Percentiles rank a stretch among this genome's conserved stretches.
Evolutionary conservation across 208 protist species (phyloP).

Genomic region (Leptomonas pyrrhocoris): DNA sequence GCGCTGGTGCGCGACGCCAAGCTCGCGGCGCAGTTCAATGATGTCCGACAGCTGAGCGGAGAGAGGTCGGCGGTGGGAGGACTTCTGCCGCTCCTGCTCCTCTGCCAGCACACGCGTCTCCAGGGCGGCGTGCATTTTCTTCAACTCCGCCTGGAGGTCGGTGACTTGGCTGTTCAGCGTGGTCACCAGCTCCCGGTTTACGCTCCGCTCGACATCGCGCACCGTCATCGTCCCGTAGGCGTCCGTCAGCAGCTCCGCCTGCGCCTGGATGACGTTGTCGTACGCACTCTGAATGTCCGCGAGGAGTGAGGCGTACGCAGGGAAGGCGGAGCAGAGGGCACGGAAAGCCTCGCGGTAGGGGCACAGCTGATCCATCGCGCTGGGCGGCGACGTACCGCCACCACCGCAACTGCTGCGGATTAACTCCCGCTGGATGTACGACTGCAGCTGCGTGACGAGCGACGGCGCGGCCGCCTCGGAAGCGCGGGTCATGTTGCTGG

Average conservation of each 20-base stretch:
- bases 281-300: constrained; percentile 79
- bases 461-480: constrained; percentile 17
- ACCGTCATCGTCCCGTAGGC: constrained; percentile 33
- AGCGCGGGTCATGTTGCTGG: constrained; percentile 3
- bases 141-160: constrained; percentile 41
- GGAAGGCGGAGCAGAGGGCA: constrained; percentile 68
- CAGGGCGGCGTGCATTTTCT: constrained; percentile 37
- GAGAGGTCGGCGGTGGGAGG: constrained; percentile 5
- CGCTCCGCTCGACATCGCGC: constrained; percentile 24
- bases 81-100: constrained; percentile 16
- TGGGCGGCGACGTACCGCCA: constrained; percentile 11
- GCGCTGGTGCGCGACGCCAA: constrained; percentile 40
- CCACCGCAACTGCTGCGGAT: constrained; percentile 24
- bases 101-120: constrained; percentile 28
- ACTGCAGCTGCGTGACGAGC: constrained; percentile 37
- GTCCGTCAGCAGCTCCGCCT: constrained; percentile 68
- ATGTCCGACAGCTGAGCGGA: constrained; percentile 12
- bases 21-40: constrained; percentile 41
- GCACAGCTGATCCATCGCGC: constrained; percentile 50
- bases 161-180: constrained; percentile 45
- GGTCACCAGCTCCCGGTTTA: constrained; percentile 27
- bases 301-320: constrained; percentile 66
- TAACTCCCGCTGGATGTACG: constrained; percentile 53
- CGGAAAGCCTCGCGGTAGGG: constrained; percentile 83
- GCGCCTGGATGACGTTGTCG: constrained; percentile 79